These are phyloP conservation scores for Nemania sp. DNA, from an alignment of 2,329 filamentous ascomycete species.

Conservation along the genomic window DNA sequence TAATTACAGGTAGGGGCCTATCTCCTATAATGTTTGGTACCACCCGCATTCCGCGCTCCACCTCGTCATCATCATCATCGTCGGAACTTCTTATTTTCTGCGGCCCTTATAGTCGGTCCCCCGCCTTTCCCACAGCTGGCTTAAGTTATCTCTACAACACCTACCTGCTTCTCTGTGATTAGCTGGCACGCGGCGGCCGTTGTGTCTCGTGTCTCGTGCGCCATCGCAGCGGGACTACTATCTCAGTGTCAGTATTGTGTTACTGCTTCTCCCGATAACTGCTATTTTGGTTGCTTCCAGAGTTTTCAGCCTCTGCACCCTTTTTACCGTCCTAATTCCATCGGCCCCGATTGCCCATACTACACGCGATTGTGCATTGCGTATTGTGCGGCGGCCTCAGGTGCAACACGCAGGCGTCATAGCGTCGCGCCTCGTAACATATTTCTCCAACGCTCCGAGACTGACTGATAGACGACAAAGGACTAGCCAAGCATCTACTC, in stretches of 20 bases:
- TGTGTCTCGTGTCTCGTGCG: too few species aligned
- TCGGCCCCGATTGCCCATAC: conserved; percentile 4
- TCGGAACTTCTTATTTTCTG: conserved; percentile 18
- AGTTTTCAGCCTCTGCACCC: not conserved
- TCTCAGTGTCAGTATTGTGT: not conserved
- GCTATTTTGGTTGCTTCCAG: conserved; percentile 8
- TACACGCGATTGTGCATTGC: conserved; percentile 15
- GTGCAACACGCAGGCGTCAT: conserved; percentile 6
- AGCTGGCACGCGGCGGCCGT: too few species aligned
- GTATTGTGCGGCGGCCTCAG: conserved; percentile 8
- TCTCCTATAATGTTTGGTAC: too few species aligned
- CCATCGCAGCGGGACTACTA: too few species aligned
- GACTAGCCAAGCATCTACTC: not conserved
- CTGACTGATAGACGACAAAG: not conserved
- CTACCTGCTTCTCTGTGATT: not conserved
- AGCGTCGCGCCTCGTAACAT: conserved; percentile 3
- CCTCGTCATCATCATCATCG: conserved; percentile 23
- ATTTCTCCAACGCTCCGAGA: not conserved
- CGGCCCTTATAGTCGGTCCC: conserved; percentile 13
- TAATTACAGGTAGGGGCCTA: too few species aligned
- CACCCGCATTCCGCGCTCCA: conserved; percentile 9
- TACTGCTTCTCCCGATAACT: conserved; percentile 7
- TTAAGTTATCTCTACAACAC: too few species aligned
- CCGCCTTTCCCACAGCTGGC: too few species aligned
- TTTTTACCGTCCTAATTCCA: not conserved